Percentiles rank a stretch among this genome's conserved stretches.
phyloP scores from a whole-genome alignment of 1,139 yeast genomes.

The Candida sanyaensis region DNA sequence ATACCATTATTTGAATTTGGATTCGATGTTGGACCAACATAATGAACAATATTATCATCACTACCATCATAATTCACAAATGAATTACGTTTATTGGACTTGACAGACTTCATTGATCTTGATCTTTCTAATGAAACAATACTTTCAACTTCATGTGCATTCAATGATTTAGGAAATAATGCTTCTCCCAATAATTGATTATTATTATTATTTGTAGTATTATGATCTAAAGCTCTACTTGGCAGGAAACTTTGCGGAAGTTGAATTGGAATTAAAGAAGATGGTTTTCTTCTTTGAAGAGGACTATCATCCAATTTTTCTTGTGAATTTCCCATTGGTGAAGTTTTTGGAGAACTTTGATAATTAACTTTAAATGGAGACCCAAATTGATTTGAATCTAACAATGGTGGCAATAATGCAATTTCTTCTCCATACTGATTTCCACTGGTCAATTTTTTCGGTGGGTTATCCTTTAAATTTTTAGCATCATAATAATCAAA shows the following conservation, averaged over 20 bases:
- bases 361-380: slow-evolving; percentile 36
- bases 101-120: slow-evolving; percentile 56
- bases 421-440: slow-evolving; percentile 34
- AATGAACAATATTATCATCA: slow-evolving; percentile 44
- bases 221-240: background rate
- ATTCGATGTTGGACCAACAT: slow-evolving; percentile 21
- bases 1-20: slow-evolving; percentile 18
- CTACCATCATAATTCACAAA: slow-evolving; percentile 50
- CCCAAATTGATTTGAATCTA: slow-evolving; percentile 24
- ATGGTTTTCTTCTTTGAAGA: background rate
- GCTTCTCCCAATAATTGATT: slow-evolving; percentile 54
- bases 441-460: slow-evolving; percentile 23
- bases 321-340: background rate
- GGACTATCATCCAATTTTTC: slow-evolving; percentile 1
- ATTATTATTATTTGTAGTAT: background rate
- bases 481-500: slow-evolving; percentile 24
- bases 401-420: slow-evolving; percentile 15
- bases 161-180: slow-evolving; percentile 69
- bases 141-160: slow-evolving; percentile 68
- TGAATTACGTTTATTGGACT: slow-evolving; percentile 42
- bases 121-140: slow-evolving; percentile 73
- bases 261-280: background rate
- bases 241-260: slow-evolving; percentile 4
- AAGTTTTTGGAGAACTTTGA: slow-evolving; percentile 10
- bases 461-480: slow-evolving; percentile 29